A percentile compares a stretch with the other conserved stretches of the same genome.
These are phyloP conservation scores for Amanita jacksonii DNA, from an alignment of 768 basidiomycete genomes.

Conservation along the genomic window DNA sequence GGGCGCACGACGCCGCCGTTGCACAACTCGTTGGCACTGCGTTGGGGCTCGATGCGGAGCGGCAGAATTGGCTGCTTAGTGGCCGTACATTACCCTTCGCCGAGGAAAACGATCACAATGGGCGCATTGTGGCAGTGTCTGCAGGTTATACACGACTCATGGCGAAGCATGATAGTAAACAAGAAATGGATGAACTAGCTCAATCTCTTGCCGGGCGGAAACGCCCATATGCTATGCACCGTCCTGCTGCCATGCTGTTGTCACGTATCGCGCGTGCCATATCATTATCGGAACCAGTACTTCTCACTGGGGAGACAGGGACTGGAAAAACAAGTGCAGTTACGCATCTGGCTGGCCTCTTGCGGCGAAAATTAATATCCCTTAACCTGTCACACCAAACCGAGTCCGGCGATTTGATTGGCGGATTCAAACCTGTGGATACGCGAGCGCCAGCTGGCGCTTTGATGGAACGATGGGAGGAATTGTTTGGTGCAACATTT, in stretches of 20 bases:
- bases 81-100: slow-evolving; percentile 59
- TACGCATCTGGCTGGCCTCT: slow-evolving; percentile 74
- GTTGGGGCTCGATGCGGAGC: slow-evolving; percentile 60
- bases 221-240: slow-evolving; percentile 83
- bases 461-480: slow-evolving; percentile 66
- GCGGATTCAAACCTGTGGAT: slow-evolving; percentile 95
- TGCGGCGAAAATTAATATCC: slow-evolving; percentile 70
- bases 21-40: slow-evolving; percentile 46
- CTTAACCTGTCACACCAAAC: slow-evolving; percentile 96
- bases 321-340: slow-evolving; percentile 96
- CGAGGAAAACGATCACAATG: slow-evolving; percentile 59
- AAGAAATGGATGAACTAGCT: slow-evolving; percentile 4
- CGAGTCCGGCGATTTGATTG: slow-evolving; percentile 87
- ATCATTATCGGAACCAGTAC: slow-evolving; percentile 67
- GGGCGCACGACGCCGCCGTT: slow-evolving; percentile 38
- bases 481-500: slow-evolving; percentile 79
- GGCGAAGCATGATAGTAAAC: slow-evolving; percentile 18
- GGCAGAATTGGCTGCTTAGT: slow-evolving; percentile 60
- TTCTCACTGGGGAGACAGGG: slow-evolving; percentile 97
- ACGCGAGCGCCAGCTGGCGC: slow-evolving; percentile 65
- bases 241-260: slow-evolving; percentile 70
- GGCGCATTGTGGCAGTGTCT: slow-evolving; percentile 42
- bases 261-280: slow-evolving; percentile 73
- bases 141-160: slow-evolving; percentile 55
- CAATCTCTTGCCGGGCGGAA: slow-evolving; percentile 2